Base-by-base conservation (phyloP, 2,329 filamentous ascomycete genomes). In the Sporothrix luriei region DNA sequence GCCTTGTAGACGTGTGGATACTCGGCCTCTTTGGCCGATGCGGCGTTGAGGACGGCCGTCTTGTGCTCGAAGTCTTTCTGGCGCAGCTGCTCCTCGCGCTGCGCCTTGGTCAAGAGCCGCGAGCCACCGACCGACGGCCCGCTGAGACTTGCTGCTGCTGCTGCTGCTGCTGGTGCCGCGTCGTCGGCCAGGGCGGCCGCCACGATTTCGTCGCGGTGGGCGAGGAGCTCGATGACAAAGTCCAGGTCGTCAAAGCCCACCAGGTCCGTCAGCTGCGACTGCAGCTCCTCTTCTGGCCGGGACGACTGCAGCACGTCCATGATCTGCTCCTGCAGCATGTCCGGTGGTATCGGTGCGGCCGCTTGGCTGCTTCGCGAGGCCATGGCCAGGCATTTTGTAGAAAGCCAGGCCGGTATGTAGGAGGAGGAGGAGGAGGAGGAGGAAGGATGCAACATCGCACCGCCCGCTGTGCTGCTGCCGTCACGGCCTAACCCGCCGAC, bases 1-100 rank as follows among this genome's bases (percentile, higher is more conserved):
- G 87, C 80, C 74, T 90, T 93, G 81, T 97, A 99, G 0, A 99
- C 93, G 77, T 99, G 95, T 1, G 96, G 96, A 77, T 99, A 99
- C 59, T 91, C 85, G 4, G 90, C 86, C 68, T 90, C 91, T 71
- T 88, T 88, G 68, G 90, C 84, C 71, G 92, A 85, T n/a, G 88
- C 89, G 0, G 91, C 86, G 2, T 89, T 87, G 29, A 99, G 81
- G 2, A 85, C 76, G 11, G 91, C 86, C 76, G 87, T 88, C 79
- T 99, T 99, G 79, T 99, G 95, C 76, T 92, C 87, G 70, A 86
- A 85, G 75, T 99, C 94, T 75, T 89, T 88, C 57, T 87, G 87
- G 9, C 89, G 88, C 38, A 99, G 83, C 3, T 88, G 88, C 72
- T 92, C 91, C 73, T 97, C 91, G 72, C 94, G 85, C 78, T 99